Percentiles rank a stretch among this genome's conserved stretches.
phyloP scores from a whole-genome alignment of 495 filamentous ascomycete species.

The Aspergillus kassunensis region DNA sequence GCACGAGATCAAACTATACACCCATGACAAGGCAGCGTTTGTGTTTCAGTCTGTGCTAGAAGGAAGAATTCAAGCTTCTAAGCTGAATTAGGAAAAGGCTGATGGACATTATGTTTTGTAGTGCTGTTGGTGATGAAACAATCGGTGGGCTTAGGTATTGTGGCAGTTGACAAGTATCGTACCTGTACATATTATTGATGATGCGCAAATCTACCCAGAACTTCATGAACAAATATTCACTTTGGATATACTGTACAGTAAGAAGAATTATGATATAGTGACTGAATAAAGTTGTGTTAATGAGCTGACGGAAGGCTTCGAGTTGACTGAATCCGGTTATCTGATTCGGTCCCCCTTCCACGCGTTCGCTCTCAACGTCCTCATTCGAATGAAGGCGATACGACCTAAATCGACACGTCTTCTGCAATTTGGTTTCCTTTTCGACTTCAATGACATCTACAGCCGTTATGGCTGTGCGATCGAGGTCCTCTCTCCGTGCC shows the following conservation, averaged over 20 bases:
- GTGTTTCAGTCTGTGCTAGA: constrained; percentile 27
- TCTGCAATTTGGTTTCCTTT: neutral
- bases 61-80: too few species aligned
- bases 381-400: neutral
- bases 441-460: constrained; percentile 8
- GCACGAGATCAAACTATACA: constrained; percentile 27
- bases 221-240: too few species aligned
- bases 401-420: neutral
- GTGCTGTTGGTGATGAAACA: too few species aligned
- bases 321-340: constrained; percentile 7
- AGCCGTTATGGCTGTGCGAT: constrained; percentile 36
- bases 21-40: constrained; percentile 30
- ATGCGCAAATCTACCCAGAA: too few species aligned
- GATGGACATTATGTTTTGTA: too few species aligned
- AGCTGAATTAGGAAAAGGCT: too few species aligned
- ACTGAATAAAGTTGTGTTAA: too few species aligned
- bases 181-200: too few species aligned
- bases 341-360: constrained; percentile 5
- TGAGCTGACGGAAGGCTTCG: constrained; percentile 2
- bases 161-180: too few species aligned
- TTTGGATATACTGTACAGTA: too few species aligned
- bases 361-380: neutral
- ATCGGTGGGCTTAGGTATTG: too few species aligned
- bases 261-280: too few species aligned
- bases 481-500: constrained; percentile 35